Evolutionary conservation across 163 green algal genomes (phyloP).

Genomic region (Scenedesmus sp.): DNA sequence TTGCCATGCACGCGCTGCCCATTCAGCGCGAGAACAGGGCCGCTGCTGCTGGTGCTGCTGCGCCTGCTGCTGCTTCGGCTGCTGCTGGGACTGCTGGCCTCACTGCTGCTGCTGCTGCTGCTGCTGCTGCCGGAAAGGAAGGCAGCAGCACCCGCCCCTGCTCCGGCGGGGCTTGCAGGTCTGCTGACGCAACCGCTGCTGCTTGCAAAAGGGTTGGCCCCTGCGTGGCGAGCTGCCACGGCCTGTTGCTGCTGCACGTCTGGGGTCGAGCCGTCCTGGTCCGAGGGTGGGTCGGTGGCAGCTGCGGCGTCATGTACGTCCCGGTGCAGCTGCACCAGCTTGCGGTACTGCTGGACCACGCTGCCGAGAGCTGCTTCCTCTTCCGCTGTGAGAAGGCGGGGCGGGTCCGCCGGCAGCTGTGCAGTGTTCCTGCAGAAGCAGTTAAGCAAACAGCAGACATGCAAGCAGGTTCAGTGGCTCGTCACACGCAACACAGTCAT

Average conservation of each 20-base stretch:
- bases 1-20: not conserved
- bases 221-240: not conserved
- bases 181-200: conserved; percentile 27
- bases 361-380: conserved; percentile 23
- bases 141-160: not conserved
- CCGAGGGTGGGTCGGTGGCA: not conserved
- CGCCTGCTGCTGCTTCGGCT: not conserved
- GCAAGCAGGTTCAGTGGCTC: not conserved
- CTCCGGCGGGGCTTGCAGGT: not conserved
- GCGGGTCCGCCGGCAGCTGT: not conserved
- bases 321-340: conserved; percentile 15
- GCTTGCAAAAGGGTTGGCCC: not conserved
- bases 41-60: not conserved
- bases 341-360: conserved; percentile 29
- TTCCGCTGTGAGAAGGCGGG: conserved; percentile 33
- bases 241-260: not conserved
- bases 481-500: too few relatives aligned
- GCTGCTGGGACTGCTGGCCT: not conserved
- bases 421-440: not conserved
- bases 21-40: not conserved
- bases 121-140: not conserved
- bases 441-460: not conserved
- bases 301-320: not conserved
- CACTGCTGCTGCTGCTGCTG: conserved; percentile 26
- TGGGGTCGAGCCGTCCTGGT: not conserved